Base-by-base conservation (phyloP, 1,284 basidiomycete genomes). In the Sporisorium reilianum region DNA sequence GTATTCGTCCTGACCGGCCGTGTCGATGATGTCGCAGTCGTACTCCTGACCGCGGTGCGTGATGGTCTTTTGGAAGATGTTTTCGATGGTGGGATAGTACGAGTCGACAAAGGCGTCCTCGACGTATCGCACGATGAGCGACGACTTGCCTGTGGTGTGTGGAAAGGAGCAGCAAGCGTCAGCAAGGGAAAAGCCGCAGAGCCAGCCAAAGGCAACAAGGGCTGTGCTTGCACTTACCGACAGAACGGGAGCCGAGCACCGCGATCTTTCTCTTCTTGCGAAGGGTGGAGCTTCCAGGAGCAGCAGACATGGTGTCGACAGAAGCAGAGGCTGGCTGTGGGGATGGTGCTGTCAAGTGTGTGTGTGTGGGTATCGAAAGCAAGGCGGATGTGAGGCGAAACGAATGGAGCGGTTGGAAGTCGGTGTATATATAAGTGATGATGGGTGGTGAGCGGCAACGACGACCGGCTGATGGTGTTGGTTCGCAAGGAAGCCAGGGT, bases 1-100 rank as follows among this genome's bases (percentile, higher is more conserved):
- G 86, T 91, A 94, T 82, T 94, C 93, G 80, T 94, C 93, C 91
- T 99, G 80, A 26, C 97, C 97, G 59, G 97, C 97, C 66, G 95
- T 97, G 87, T 99, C 97, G 84, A 99, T 94, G 87, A 99, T 97
- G 87, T 98, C 95, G 87, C 94, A 94, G 76, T 94, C 90, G 84
- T 93, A 98, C 77, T 95, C 91, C 46, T 89, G 88, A 58, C 93
- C 93, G 68, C 92, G 92, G 87, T 92, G 90, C 75, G 89, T 89
- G 86, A 98, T 89, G 50, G 88, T 89, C 88, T 97, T 97, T 74
- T 90, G 89, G 85, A 93, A 93, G 46, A 92, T 93, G 79, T 89
- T 90, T 86, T 97, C 95, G 85, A 97, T 97, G 68, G 95, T 97
- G 22, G 95, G 95, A 86, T 94, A 96, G 88, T 97, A 94, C 23